Percentiles rank a stretch among this genome's conserved stretches.
Evolutionary conservation across 345 rosid species (phyloP).

Genomic region (Turritis glabra): DNA sequence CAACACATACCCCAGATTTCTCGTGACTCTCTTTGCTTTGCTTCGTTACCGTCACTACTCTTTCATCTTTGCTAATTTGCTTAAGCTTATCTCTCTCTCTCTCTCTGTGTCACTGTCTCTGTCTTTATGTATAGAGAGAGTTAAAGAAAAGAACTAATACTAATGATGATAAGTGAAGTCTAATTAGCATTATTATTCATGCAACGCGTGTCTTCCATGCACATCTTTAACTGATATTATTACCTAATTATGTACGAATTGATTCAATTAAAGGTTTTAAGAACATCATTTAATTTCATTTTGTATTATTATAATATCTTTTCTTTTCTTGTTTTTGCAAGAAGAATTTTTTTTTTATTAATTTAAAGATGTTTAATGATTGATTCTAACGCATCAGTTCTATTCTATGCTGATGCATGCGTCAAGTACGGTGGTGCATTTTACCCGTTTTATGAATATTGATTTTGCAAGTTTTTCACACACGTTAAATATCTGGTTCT

Average conservation of each 20-base stretch:
- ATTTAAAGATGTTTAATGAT: no score
- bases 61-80: conserved; percentile 24
- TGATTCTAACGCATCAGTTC: no score
- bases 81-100: conserved; percentile 25
- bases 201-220: conserved; percentile 41
- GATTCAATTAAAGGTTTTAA: neutral
- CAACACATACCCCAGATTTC: conserved; percentile 38
- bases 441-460: no score
- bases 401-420: no score
- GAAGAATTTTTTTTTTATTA: no score
- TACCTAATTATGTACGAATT: neutral
- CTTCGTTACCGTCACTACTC: conserved; percentile 31
- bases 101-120: conserved; percentile 23
- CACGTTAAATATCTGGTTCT: no score
- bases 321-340: no score
- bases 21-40: conserved; percentile 34
- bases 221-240: conserved; percentile 8
- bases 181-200: conserved; percentile 12
- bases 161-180: conserved; percentile 11
- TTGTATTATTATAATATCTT: no score
- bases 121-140: conserved; percentile 27
- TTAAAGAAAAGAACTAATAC: neutral
- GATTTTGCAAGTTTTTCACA: no score
- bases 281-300: no score
- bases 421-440: no score